Evolutionary conservation across 305 asterid species (phyloP), one percentile per base, ranked within the genome.

Genomic region (Plantago rigida): DNA sequence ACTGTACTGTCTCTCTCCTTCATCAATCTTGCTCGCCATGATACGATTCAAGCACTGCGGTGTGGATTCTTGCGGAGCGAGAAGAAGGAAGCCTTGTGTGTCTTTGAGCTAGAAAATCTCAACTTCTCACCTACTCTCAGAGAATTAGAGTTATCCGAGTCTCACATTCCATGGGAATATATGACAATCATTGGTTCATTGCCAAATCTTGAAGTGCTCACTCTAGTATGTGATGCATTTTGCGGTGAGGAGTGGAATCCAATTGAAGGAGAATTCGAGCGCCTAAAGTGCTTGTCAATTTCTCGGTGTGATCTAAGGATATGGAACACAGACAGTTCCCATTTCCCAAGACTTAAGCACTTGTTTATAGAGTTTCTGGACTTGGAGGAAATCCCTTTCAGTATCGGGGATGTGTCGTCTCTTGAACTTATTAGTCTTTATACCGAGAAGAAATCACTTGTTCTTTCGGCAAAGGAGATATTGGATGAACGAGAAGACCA

Each of bases 121-220:
- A 14, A 3, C 41, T 62, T 73, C 56, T 75, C 81, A 1, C 15
- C 13, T 4, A 56, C 42, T 0, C 53, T 77, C 52, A 73, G 28
- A 15, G 73, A 67, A 72, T 36, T 77, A 65, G 68, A 47, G 8
- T 58, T 73, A 46, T 73, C 65, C 22, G 81, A 75, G 1, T 66
- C 69, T 12, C 63, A 56, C 2, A 49, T 77, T 9, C 78, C 72
- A 4, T 77, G 82, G 82, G 68, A 70, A 39, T 77, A 69, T 17
- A 17, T 17, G 19, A 17, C 19, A 17, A 17, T 17, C 19, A 17
- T 17, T 17, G 19, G 19, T 17, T 17, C 19, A 17, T 17, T 17
- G 19, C 19, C 19, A 0, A 17, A 17, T 17, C 19, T 17, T 17
- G 19, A 17, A 17, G 19, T 17, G 19, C 19, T 17, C 19, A 17